Evolutionary conservation across 257 asterid species (phyloP).

Genomic region (Penstemon newberryi): DNA sequence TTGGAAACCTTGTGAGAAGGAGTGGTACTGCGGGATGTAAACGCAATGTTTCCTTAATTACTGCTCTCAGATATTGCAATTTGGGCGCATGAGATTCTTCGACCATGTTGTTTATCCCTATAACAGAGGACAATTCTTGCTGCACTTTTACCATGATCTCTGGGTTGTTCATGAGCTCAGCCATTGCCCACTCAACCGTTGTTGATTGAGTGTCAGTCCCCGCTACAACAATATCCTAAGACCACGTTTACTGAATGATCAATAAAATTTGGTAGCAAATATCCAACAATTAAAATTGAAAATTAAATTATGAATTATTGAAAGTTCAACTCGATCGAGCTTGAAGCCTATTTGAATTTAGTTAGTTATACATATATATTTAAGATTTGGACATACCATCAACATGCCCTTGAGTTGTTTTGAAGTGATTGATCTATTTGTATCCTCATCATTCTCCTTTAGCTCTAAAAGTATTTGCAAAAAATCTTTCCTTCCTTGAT

Average conservation of each 20-base stretch:
- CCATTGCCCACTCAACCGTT: not conserved
- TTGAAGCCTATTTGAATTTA: too few species aligned
- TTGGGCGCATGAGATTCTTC: not conserved
- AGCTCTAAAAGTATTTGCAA: not conserved
- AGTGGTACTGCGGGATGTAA: not conserved
- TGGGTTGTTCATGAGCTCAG: not conserved
- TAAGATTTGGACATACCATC: not conserved
- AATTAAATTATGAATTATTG: too few species aligned
- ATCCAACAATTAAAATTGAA: not conserved
- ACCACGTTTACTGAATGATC: not conserved
- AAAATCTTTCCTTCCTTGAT: conserved; percentile 8
- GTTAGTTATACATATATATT: too few species aligned
- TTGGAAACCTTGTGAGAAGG: not conserved
- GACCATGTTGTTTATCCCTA: not conserved
- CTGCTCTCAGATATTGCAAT: not conserved
- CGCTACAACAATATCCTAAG: not conserved
- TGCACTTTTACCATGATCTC: not conserved
- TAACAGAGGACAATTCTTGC: not conserved
- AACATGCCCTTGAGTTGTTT: conserved; percentile 10
- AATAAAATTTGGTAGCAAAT: not conserved
- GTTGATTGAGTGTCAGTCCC: not conserved
- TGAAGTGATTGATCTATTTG: not conserved
- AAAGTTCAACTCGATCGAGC: too few species aligned
- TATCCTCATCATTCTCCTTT: not conserved
- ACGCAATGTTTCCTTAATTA: not conserved